Conservation (phyloP, 148 eudicot species). For the Spergularia marina region DNA sequence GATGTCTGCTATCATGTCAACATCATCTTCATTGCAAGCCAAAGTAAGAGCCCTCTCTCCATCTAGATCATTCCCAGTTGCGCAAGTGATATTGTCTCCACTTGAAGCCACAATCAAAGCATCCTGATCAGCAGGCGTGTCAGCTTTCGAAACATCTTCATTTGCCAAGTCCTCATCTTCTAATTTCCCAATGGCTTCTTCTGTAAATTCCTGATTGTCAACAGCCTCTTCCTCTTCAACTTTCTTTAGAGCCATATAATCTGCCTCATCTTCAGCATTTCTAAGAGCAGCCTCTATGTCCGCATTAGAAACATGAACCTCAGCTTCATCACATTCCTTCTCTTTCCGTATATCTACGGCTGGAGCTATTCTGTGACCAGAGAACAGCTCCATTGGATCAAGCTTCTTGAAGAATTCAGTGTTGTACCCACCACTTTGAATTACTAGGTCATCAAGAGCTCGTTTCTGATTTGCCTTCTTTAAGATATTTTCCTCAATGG, state of each 20-base stretch:
- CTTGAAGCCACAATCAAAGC: constrained; percentile 37
- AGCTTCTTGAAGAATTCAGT: constrained; percentile 95
- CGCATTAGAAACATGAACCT: constrained; percentile 60
- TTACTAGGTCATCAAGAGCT: constrained; percentile 94
- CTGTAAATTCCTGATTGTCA: constrained; percentile 94
- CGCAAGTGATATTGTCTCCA: constrained; percentile 28
- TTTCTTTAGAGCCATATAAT: constrained; percentile 95
- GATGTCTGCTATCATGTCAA: constrained; percentile 97
- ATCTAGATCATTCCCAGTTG: constrained; percentile 39
- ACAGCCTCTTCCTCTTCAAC: constrained; percentile 99
- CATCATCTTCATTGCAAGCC: constrained; percentile 77
- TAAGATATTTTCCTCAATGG: constrained; percentile 94
- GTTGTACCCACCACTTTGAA: constrained; percentile 98
- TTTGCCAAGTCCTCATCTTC: constrained; percentile 89
- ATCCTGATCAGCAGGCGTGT: constrained; percentile 51
- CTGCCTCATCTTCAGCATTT: constrained; percentile 98
- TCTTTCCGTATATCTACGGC: constrained; percentile 45
- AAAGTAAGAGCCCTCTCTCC: constrained; percentile 55
- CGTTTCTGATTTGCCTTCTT: constrained; percentile 98
- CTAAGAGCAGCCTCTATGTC: constrained; percentile 98
- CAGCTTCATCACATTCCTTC: constrained; percentile 39
- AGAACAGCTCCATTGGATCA: constrained; percentile 95
- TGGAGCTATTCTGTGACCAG: constrained; percentile 61
- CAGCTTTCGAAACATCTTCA: constrained; percentile 64
- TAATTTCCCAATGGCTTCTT: constrained; percentile 72